phyloP scores from a whole-genome alignment of 768 basidiomycete genomes.

The Krasilnikovozyma curviuscula region DNA sequence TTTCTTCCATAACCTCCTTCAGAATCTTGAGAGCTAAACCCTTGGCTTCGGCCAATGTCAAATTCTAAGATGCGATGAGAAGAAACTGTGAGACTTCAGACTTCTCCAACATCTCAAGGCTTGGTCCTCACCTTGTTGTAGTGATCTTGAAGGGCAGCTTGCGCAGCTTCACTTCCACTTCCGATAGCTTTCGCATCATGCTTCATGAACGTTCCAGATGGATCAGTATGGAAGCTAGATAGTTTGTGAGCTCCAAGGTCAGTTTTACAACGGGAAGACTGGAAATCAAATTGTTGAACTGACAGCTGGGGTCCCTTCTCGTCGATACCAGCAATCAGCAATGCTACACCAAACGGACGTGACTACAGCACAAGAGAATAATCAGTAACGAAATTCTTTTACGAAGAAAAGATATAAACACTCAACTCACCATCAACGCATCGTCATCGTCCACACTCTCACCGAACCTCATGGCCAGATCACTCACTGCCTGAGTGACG shows the following conservation, averaged over 20 bases:
- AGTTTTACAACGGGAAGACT: neutral
- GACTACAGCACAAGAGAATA: slow-evolving; percentile 32
- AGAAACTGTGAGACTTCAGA: neutral
- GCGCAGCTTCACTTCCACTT: slow-evolving; percentile 91
- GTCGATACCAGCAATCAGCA: slow-evolving; percentile 92
- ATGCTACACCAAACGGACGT: slow-evolving; percentile 90
- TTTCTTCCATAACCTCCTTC: slow-evolving; percentile 99
- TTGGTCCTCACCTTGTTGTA: slow-evolving; percentile 59
- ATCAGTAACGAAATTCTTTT: neutral
- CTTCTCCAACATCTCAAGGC: neutral
- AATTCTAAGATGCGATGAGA: slow-evolving; percentile 40
- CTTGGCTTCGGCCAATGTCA: slow-evolving; percentile 76
- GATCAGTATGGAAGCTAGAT: slow-evolving; percentile 83
- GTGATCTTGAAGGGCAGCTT: slow-evolving; percentile 89
- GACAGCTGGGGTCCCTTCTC: slow-evolving; percentile 90
- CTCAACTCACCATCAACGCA: slow-evolving; percentile 60
- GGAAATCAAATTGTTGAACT: slow-evolving; percentile 21
- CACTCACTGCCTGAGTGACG: slow-evolving; percentile 92
- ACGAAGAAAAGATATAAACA: neutral
- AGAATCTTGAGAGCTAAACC: slow-evolving; percentile 65
- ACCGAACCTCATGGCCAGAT: slow-evolving; percentile 86
- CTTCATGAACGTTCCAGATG: slow-evolving; percentile 88
- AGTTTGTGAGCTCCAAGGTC: neutral
- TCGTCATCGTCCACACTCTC: slow-evolving; percentile 99
- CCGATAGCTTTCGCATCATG: slow-evolving; percentile 98